A percentile compares a stretch with the other conserved stretches of the same genome.
Evolutionary conservation across 1,284 basidiomycete genomes (phyloP).

Genomic region (Porogramme epimiltina): DNA sequence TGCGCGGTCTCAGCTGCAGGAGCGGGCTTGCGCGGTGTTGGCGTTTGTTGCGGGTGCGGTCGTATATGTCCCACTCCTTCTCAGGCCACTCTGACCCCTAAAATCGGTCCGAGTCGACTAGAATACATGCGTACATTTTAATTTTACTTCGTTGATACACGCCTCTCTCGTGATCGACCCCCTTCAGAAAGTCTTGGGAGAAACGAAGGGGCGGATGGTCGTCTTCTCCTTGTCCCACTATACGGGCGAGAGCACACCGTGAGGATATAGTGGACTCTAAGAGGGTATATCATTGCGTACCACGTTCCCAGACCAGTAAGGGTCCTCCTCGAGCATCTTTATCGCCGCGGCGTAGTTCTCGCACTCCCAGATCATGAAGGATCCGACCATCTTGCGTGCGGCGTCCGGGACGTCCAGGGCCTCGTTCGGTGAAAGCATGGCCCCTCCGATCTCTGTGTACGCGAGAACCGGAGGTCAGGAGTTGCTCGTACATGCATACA

Average conservation of each 20-base stretch:
- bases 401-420: constrained; percentile 24
- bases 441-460: constrained; percentile 28
- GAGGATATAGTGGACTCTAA: neutral
- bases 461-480: neutral
- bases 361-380: constrained; percentile 30
- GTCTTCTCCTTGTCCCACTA: constrained; percentile 30
- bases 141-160: too few relatives aligned
- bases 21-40: too few relatives aligned
- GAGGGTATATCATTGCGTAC: constrained; percentile 16
- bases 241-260: neutral
- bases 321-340: constrained; percentile 26
- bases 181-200: constrained; percentile 11
- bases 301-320: constrained; percentile 27
- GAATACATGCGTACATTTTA: too few relatives aligned
- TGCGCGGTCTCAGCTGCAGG: too few relatives aligned
- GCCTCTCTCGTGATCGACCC: too few relatives aligned
- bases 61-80: too few relatives aligned
- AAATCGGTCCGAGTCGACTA: too few relatives aligned
- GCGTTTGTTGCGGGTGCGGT: too few relatives aligned
- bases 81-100: too few relatives aligned
- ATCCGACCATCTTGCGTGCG: constrained; percentile 28
- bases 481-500: too few relatives aligned
- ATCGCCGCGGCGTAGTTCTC: constrained; percentile 28
- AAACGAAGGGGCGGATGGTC: constrained; percentile 23
- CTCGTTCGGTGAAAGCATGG: constrained; percentile 30